Conservation (phyloP, 257 asterid species). For the Verbascum thapsus region DNA sequence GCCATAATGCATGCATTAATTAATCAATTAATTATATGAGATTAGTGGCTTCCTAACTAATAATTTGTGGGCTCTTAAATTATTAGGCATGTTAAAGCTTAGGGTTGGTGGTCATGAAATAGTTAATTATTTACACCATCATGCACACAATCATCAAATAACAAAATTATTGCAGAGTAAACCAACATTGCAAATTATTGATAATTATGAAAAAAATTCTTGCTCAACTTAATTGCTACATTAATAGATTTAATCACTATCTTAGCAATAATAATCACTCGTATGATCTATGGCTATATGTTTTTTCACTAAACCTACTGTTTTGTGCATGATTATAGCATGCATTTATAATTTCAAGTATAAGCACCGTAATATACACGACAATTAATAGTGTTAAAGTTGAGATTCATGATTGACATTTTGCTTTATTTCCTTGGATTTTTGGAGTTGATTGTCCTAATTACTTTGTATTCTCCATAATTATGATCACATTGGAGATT, state of each 20-base stretch:
- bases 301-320: neutral
- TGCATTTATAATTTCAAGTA: neutral
- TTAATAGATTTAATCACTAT: too few relatives aligned
- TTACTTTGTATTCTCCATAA: slow-evolving; percentile 23
- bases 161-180: neutral
- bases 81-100: slow-evolving; percentile 21
- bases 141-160: neutral
- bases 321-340: too few relatives aligned
- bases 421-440: slow-evolving; percentile 34
- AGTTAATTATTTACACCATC: neutral
- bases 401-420: slow-evolving; percentile 21
- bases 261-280: too few relatives aligned
- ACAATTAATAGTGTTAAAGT: slow-evolving; percentile 13
- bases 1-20: slow-evolving; percentile 38
- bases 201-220: neutral
- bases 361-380: neutral
- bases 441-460: slow-evolving; percentile 37
- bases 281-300: too few relatives aligned
- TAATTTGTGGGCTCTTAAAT: slow-evolving; percentile 33
- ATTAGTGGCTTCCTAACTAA: slow-evolving; percentile 25
- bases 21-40: slow-evolving; percentile 25
- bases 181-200: slow-evolving; percentile 1
- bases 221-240: neutral
- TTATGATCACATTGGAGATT: slow-evolving; percentile 41
- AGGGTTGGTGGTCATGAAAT: neutral